Base-by-base conservation (phyloP, 441 rosid genomes). In the California macrophylla region DNA sequence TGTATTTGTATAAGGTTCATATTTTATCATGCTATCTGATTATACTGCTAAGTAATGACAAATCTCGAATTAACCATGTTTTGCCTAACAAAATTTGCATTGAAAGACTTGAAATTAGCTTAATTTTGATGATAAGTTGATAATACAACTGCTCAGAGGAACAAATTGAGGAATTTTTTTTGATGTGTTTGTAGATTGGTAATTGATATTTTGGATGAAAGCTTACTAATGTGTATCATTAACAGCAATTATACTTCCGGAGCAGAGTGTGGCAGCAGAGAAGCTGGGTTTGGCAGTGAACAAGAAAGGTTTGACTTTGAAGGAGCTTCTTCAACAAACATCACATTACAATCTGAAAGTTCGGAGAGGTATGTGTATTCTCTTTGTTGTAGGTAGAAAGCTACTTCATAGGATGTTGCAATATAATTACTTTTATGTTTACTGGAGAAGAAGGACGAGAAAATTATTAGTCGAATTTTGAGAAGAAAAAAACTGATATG, bases 241-340 rank as follows among this genome's bases (percentile, higher is more conserved):
- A 76, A 75, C 82, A 90, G 96, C 96, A 0, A 95, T 95, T 77
- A 36, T 87, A 74, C 89, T 95, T 72, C 97, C 95, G 15, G 94
- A 92, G 80, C 97, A 90, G 75, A 92, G 95, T 77, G 79, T 95
- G 72, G 96, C 86, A 9, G 82, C 91, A 0, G 90, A 89, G 61
- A 93, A 84, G 81, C 72, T 75, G 13, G 97, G 91, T 38, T 79
- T 89, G n/a, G 97, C 98, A 67, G 84, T 93, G 52, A 91, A 81
- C 74, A 93, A 84, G 86, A 93, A 87, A 76, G 96, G 96, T n/a
- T 78, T 88, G 84, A 89, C 98, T 71, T 79, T 90, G 79, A 73
- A 84, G 30, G 98, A 92, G 76, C 98, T 95, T 73, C 89, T 92
- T 32, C 82, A 77, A 66, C 97, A 90, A 75, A 82, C 92, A 69